Percentiles rank a stretch among this genome's conserved stretches.
phyloP scores from a whole-genome alignment of 441 rosid genomes.

The Isatis lusitanica region DNA sequence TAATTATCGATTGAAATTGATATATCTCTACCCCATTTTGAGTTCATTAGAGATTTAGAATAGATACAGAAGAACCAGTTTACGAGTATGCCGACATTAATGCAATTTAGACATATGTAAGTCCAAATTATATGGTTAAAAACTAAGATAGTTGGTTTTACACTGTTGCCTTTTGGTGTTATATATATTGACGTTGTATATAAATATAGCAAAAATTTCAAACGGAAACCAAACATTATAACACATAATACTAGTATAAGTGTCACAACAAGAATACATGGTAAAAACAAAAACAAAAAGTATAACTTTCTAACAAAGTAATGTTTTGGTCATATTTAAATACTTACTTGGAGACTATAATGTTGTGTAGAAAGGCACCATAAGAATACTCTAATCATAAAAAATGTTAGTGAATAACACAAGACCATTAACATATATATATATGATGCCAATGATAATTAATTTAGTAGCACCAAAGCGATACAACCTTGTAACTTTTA shows the following conservation, averaged over 20 bases:
- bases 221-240: conserved; percentile 5
- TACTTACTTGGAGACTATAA: conserved; percentile 12
- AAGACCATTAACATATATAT: conserved; percentile 20
- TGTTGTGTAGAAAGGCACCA: conserved; percentile 24
- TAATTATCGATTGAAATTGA: neutral
- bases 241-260: neutral
- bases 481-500: neutral
- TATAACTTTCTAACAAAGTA: neutral
- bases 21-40: neutral
- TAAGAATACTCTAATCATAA: neutral
- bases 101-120: neutral
- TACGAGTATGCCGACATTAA: conserved; percentile 23
- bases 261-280: conserved; percentile 14
- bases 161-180: neutral
- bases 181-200: neutral
- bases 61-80: neutral
- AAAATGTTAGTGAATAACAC: conserved; percentile 6
- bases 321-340: conserved; percentile 14
- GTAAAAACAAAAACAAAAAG: neutral
- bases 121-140: conserved; percentile 2
- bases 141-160: neutral
- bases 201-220: neutral
- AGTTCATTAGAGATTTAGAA: neutral
- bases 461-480: neutral
- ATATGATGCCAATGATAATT: neutral